A percentile compares a stretch with the other conserved stretches of the same genome.
These are phyloP conservation scores for Chiua virens DNA, from an alignment of 768 basidiomycete genomes.

Conservation along the genomic window DNA sequence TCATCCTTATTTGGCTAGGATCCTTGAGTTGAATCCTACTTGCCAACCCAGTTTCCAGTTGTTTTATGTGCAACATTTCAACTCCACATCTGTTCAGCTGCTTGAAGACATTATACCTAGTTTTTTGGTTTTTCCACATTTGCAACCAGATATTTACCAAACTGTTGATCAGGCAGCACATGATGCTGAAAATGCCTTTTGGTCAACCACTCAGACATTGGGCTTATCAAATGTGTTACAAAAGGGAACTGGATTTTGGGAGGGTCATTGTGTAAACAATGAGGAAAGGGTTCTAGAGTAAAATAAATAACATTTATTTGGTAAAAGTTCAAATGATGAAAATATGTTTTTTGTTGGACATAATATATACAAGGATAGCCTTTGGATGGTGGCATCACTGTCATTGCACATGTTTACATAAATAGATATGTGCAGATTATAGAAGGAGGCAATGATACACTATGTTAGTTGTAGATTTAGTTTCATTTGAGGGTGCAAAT, in stretches of 20 bases:
- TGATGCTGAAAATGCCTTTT: constrained; percentile 59
- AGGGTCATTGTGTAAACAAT: neutral
- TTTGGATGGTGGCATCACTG: too few species aligned
- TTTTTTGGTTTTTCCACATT: constrained; percentile 24
- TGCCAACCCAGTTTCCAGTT: constrained; percentile 44
- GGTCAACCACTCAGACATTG: constrained; percentile 29
- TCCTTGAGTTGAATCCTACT: constrained; percentile 30
- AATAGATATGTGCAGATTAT: too few species aligned
- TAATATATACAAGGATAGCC: too few species aligned
- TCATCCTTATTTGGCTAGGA: constrained; percentile 55
- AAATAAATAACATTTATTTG: too few species aligned
- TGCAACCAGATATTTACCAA: constrained; percentile 44
- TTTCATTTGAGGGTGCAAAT: too few species aligned
- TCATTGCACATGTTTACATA: too few species aligned
- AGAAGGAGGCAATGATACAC: too few species aligned
- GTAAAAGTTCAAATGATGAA: too few species aligned
- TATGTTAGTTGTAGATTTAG: too few species aligned
- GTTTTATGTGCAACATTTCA: constrained; percentile 52
- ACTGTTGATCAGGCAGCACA: constrained; percentile 54
- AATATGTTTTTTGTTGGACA: too few species aligned
- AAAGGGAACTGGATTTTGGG: constrained; percentile 10
- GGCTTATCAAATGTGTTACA: neutral
- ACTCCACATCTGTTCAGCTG: neutral
- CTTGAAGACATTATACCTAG: neutral
- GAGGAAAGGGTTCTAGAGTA: too few species aligned